Base-by-base conservation (phyloP, 2,329 filamentous ascomycete species). In the Botrytis fragariae region DNA sequence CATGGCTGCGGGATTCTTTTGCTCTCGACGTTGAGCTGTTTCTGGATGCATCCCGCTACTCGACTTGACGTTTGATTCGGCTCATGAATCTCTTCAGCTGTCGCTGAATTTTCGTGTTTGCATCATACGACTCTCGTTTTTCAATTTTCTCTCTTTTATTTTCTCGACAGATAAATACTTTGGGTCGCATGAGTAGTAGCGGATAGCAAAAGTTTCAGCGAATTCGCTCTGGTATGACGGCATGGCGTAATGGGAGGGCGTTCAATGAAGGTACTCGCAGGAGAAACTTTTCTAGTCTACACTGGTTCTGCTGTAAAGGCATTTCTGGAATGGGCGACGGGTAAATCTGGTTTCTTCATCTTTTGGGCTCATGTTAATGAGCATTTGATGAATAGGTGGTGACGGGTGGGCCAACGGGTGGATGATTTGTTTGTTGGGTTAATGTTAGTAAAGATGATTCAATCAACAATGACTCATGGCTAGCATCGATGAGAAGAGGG, bases 111-210 rank as follows among this genome's bases (percentile, higher is more conserved):
- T 78, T 77, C 78, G 74, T 74, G 78, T 79, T 80, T 80, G 79
- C 80, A 80, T 75, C 79, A 80, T 80, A 80, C 78, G 78, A 80
- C 73, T 79, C 77, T 79, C 75, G 71, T 78, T 80, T 77, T 74
- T 64, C 72, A 61, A 72, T 71, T 35, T 22, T 29, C 29, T 74
- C 62, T 72, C 73, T 74, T 60, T 44, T 29, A 75, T 67, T 74
- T 75, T 74, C 75, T 76, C 69, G 57, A 73, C 75, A 71, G 72
- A 76, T 74, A 48, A 72, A 69, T 70, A 74, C 77, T 74, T 77
- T 74, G 75, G 70, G 76, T 79, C 77, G 76, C 76, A 78, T 75
- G 75, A 77, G 75, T 74, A 75, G 76, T 74, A 76, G 76, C 77
- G 75, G 78, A 76, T 76, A 77, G 74, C 77, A 80, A 80, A 80